phyloP scores from a whole-genome alignment of 1,139 yeast genomes.

The Yamadazyma pseudoaaseri region DNA sequence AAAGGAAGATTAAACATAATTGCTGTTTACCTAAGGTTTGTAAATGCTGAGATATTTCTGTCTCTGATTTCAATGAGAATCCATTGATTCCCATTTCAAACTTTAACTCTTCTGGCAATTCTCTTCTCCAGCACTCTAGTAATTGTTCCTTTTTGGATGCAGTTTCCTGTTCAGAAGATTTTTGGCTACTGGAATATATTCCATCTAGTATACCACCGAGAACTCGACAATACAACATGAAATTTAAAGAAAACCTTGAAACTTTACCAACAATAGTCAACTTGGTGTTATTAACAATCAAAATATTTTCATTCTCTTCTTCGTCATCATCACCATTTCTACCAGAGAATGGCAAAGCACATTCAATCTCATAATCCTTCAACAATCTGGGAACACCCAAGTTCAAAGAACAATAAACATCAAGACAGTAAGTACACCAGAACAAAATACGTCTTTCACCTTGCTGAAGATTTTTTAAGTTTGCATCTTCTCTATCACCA shows the following conservation, averaged over 20 bases:
- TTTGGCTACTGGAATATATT: constrained; percentile 50
- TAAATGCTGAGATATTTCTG: constrained; percentile 28
- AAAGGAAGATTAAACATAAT: constrained; percentile 59
- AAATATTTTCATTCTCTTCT: constrained; percentile 49
- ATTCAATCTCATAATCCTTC: constrained; percentile 79
- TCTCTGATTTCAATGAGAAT: constrained; percentile 31
- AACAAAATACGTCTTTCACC: constrained; percentile 79
- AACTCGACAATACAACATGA: constrained; percentile 71
- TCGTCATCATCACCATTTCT: constrained; percentile 46
- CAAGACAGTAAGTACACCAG: constrained; percentile 82
- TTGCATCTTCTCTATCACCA: constrained; percentile 52
- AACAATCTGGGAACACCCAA: constrained; percentile 81
- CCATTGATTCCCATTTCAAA: constrained; percentile 74
- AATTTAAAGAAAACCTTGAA: constrained; percentile 56
- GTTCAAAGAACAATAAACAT: constrained; percentile 70
- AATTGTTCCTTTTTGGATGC: constrained; percentile 60
- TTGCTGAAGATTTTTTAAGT: constrained; percentile 56
- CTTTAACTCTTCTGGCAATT: constrained; percentile 58
- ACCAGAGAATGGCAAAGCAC: constrained; percentile 76
- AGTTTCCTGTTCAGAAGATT: constrained; percentile 31
- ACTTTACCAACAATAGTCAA: constrained; percentile 70
- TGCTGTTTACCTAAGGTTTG: constrained; percentile 46
- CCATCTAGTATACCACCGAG: constrained; percentile 73
- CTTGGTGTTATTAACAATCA: constrained; percentile 56
- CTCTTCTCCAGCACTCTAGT: constrained; percentile 77